phyloP scores from a whole-genome alignment of 73 alveolate species.

The Paramecium sexaurelia region DNA sequence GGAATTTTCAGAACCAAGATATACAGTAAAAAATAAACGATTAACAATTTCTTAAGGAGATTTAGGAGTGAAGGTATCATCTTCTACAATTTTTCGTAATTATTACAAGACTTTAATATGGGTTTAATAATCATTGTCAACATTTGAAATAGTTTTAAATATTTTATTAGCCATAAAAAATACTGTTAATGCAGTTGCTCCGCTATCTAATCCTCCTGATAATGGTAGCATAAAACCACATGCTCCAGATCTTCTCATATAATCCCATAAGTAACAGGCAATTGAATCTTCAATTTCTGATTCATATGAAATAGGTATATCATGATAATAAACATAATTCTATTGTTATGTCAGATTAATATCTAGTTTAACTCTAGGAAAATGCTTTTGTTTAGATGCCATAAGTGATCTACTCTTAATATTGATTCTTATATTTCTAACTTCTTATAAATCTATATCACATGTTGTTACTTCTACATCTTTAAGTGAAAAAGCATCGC shows the following conservation, averaged over 20 bases:
- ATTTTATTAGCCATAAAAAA: constrained; percentile 73
- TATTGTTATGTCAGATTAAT: constrained; percentile 57
- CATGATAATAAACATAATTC: constrained; percentile 5
- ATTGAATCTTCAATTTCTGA: constrained; percentile 88
- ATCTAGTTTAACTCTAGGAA: constrained; percentile 69
- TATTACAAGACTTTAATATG: constrained; percentile 37
- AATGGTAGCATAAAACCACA: constrained; percentile 93
- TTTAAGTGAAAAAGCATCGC: constrained; percentile 78
- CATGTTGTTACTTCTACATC: constrained; percentile 85
- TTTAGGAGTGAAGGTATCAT: constrained; percentile 72
- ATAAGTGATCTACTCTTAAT: constrained; percentile 32
- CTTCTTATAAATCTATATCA: constrained; percentile 83
- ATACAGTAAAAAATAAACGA: constrained; percentile 68
- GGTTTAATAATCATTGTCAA: background rate
- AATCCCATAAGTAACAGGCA: constrained; percentile 95
- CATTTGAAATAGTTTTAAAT: constrained; percentile 1
- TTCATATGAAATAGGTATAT: constrained; percentile 2
- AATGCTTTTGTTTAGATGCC: constrained; percentile 58
- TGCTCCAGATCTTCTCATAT: constrained; percentile 94
- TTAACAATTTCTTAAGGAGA: constrained; percentile 75
- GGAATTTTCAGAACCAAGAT: constrained; percentile 69
- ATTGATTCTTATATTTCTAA: constrained; percentile 74
- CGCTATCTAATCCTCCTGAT: constrained; percentile 96
- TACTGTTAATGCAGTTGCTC: constrained; percentile 86
- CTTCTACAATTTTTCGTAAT: constrained; percentile 73